Conservation (phyloP, 768 basidiomycete genomes). For the Mycena haematopus region DNA sequence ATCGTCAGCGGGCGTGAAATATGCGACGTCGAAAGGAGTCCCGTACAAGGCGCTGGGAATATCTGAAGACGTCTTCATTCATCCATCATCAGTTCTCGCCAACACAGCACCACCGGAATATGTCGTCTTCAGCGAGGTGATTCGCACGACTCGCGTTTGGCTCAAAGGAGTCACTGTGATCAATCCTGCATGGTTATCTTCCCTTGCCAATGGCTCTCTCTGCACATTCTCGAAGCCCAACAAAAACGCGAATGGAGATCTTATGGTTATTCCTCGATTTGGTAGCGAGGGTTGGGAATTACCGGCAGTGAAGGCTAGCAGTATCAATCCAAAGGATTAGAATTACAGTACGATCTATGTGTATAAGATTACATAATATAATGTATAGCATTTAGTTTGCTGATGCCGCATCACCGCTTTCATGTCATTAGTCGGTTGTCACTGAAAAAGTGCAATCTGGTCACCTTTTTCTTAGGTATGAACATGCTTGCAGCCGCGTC, state of each 20-base stretch:
- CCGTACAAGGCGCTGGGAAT: conserved; percentile 84
- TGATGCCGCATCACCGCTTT: conserved; percentile 10
- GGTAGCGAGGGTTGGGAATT: conserved; percentile 89
- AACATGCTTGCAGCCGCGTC: conserved; percentile 52
- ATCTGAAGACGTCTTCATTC: conserved; percentile 88
- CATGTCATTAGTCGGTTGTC: background rate
- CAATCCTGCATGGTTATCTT: conserved; percentile 87
- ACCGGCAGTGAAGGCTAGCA: conserved; percentile 65
- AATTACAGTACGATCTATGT: conserved; percentile 15
- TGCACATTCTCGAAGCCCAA: conserved; percentile 91
- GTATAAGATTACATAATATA: conserved; percentile 7
- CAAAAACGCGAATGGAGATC: conserved; percentile 67
- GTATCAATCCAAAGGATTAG: conserved; percentile 21
- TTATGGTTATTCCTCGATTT: conserved; percentile 84
- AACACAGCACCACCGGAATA: conserved; percentile 81
- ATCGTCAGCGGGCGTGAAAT: conserved; percentile 66
- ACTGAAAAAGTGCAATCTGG: background rate
- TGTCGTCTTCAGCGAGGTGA: conserved; percentile 82
- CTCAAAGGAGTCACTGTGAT: conserved; percentile 87
- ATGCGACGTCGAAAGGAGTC: conserved; percentile 77
- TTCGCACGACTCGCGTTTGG: conserved; percentile 76
- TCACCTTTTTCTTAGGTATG: conserved; percentile 61
- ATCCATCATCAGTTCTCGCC: conserved; percentile 85
- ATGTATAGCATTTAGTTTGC: conserved; percentile 13
- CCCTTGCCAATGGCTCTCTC: conserved; percentile 76